These are phyloP conservation scores for Phytopythium montanum DNA, from an alignment of 352 stramenopile genomes.

Conservation along the genomic window DNA sequence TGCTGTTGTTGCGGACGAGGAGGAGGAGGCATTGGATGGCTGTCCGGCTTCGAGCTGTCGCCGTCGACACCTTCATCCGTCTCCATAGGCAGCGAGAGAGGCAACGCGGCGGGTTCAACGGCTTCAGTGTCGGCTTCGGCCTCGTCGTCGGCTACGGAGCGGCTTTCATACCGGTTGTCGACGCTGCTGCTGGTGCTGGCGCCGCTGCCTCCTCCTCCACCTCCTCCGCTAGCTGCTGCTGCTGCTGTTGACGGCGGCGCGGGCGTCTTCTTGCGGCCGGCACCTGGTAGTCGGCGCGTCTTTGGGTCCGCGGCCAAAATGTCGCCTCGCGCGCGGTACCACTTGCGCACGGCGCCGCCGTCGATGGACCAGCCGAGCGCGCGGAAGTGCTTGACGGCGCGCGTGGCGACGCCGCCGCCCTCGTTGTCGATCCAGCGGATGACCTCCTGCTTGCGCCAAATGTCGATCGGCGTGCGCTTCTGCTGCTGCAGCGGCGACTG, in stretches of 20 bases:
- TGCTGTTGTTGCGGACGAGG: neutral
- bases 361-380: constrained; percentile 11
- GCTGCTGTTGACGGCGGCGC: too few species aligned
- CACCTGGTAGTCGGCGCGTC: constrained; percentile 8
- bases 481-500: too few species aligned
- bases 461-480: constrained; percentile 12
- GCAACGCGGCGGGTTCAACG: neutral
- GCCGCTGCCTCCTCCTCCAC: neutral
- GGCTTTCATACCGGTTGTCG: neutral
- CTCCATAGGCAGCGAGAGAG: constrained; percentile 2
- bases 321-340: constrained; percentile 12
- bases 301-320: constrained; percentile 16
- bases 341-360: constrained; percentile 17
- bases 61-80: neutral
- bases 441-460: constrained; percentile 17
- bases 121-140: neutral
- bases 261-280: constrained; percentile 12
- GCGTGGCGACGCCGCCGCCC: constrained; percentile 10
- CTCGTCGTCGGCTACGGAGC: neutral
- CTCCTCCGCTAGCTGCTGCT: neutral
- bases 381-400: constrained; percentile 14
- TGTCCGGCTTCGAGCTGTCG: neutral
- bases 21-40: neutral
- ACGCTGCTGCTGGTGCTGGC: neutral
- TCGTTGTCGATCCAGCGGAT: constrained; percentile 15